Base-by-base conservation (phyloP, 2,329 filamentous ascomycete genomes). In the Leptographium flavum region DNA sequence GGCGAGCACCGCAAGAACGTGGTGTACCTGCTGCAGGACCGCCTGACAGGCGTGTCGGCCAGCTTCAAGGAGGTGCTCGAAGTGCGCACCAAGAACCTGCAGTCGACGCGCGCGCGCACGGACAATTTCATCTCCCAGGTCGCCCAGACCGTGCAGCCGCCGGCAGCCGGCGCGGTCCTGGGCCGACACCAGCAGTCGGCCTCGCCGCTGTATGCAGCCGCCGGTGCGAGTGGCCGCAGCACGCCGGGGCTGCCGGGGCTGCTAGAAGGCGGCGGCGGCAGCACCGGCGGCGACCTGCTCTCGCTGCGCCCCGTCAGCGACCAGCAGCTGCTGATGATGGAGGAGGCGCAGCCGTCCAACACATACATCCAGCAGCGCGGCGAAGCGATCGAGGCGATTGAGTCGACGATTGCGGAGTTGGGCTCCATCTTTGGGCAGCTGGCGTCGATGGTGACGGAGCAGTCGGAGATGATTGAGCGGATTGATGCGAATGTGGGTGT, bases 1-100 rank as follows among this genome's bases (percentile, higher is more conserved):
- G 87, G 87, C 54, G 88, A 96, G 60, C 93, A 98, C 67, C 94
- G 94, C 69, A 94, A 94, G 65, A 95, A 96, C 58, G 92, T 96
- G 28, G 85, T 95, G 3, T 80, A 94, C 50, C 73, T 96, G 59
- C 68, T 96, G 17, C 87, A 95, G 64, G 86, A 87, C 50, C 92
- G 92, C 58, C 70, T 96, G 35, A 90, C 87, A 33, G 87, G 94
- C 57, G 90, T 98, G 4, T 85, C 84, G 23, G 86, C 82, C 50
- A 94, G 90, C 61, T 96, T 98, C 73, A 96, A 96, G 64, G 90
- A 96, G 56, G 90, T 96, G 6, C 71, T 98, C 10, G 92, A 98
- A 62, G 85, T 94, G 36, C 79, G 92, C 47, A 96, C 92, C 44
- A 94, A 94, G 70, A 98, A 96, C 62, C 94, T 98, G 51, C 92